Evolutionary conservation across 345 rosid species (phyloP), one percentile per base, ranked within the genome.

Genomic region (Diplotaxis tenuifolia): DNA sequence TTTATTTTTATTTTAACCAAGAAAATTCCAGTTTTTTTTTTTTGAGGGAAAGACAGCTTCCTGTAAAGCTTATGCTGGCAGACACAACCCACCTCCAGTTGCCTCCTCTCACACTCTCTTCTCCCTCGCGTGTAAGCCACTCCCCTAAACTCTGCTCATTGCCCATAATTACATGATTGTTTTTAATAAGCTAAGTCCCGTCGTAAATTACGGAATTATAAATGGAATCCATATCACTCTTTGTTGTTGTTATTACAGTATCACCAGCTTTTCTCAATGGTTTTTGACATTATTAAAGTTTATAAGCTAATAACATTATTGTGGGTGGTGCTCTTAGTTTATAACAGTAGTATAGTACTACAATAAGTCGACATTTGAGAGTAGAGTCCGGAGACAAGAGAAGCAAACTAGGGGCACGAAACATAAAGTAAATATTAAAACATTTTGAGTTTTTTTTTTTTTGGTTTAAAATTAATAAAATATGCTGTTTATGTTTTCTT

Each of bases 21-120:
- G n/a, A n/a, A n/a, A n/a, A n/a, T n/a, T n/a, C n/a, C n/a, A n/a
- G n/a, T n/a, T n/a, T n/a, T n/a, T n/a, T n/a, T n/a, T n/a, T n/a
- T n/a, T n/a, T n/a, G n/a, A n/a, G n/a, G n/a, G 70, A 70, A 54
- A 67, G 72, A 74, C 72, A 75, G 65, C 74, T 63, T 76, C 71
- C 71, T 70, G 75, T 70, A 45, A 70, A 70, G 66, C 73, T 62
- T 68, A 4, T 68, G 64, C 64, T 67, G 78, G 45, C 75, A 64
- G 80, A 76, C 75, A 69, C 54, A 76, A 69, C 79, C 40, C 71
- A 76, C 67, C 8, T 63, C 29, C 47, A 22, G 6, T 70, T 45
- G 16, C 65, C 58, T 20, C 50, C 5, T 25, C 25, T 27, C 64
- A 68, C 28, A 25, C 28, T 25, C 28, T 25, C 28, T 25, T 5